Base-by-base conservation (phyloP, 768 basidiomycete genomes). In the Russula ochroleuca region DNA sequence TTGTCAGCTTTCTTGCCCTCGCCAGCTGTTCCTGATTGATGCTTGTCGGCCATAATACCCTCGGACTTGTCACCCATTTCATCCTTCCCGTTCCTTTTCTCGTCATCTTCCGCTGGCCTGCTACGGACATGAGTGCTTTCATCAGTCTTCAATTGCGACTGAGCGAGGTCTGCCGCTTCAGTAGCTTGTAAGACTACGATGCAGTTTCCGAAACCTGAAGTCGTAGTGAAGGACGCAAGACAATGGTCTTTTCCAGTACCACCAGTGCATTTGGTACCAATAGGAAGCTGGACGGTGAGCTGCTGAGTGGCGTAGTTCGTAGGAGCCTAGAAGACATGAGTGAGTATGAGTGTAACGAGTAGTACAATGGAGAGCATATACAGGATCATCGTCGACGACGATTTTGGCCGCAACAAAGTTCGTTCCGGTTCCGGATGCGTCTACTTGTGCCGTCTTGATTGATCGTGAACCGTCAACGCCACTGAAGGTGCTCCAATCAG, bases 161-260 rank as follows among this genome's bases (percentile, higher is more conserved):
- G 28, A 28, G 28, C 28, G 28, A 28, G 28, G 28, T 28, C 28
- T 28, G 28, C 28, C 5, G 35, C 35, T 8, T 10, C 35, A 35
- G 3, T 14, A 17, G 66, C 70, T 56, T 79, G 75, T 9, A 68
- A 68, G 38, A 83, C 79, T 41, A 77, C 81, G 13, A 79, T 77
- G 62, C 83, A 84, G 70, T 81, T 83, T 57, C 83, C 83, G 70
- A 83, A 83, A 35, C 80, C 79, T 25, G 75, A 77, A 25, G 78
- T 71, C 23, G 81, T 80, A 47, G 72, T 76, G 68, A 84, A 80
- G 37, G 80, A 78, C 73, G 78, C 80, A 60, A 85, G 74, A 71
- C 83, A 85, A 28, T 76, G 74, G 70, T 82, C 75, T 1, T 73
- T 72, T 6, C 72, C 62, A 0, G 71, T 38, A 41, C 83, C 84